Evolutionary conservation across 257 asterid species (phyloP).

Genomic region (Solanum clarkiae): DNA sequence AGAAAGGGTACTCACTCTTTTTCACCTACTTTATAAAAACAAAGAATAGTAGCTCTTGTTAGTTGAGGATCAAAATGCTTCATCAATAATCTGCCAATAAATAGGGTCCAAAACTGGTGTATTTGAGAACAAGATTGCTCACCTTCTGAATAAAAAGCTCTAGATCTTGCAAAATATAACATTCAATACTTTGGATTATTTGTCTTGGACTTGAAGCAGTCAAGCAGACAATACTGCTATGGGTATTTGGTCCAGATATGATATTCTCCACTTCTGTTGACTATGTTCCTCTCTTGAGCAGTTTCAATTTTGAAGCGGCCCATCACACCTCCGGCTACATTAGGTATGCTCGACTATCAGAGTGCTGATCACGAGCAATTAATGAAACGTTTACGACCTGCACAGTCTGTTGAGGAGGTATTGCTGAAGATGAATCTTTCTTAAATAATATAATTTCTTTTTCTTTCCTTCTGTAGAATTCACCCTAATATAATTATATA

Average conservation of each 20-base stretch:
- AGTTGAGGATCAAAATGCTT: neutral
- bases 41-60: neutral
- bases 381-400: conserved; percentile 89
- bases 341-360: conserved; percentile 89
- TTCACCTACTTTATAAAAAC: neutral
- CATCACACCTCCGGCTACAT: conserved; percentile 81
- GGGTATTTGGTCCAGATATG: neutral
- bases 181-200: neutral
- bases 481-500: neutral
- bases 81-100: neutral
- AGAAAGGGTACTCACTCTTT: neutral
- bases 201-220: neutral
- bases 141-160: neutral
- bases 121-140: neutral
- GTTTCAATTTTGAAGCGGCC: conserved; percentile 88
- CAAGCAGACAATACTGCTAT: neutral
- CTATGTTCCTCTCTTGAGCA: conserved; percentile 15
- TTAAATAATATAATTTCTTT: neutral
- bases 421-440: neutral
- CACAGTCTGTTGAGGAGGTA: conserved; percentile 96
- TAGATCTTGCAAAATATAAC: neutral
- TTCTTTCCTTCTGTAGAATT: neutral
- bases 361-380: conserved; percentile 87
- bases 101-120: neutral
- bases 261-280: neutral